Evolutionary conservation across 257 asterid species (phyloP).

Genomic region (Ophiorrhiza pumila): DNA sequence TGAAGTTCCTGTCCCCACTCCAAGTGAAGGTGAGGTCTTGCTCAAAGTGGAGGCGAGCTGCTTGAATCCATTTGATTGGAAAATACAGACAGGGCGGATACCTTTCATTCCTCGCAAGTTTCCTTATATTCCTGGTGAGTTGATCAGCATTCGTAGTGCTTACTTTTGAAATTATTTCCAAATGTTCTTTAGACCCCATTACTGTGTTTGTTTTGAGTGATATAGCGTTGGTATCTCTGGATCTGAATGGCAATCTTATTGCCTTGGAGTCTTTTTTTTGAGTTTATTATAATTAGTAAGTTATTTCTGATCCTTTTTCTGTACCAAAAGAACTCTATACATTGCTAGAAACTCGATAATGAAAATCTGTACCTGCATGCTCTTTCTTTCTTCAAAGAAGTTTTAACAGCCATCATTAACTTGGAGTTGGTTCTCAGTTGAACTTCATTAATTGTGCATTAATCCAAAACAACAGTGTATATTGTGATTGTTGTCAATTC

Average conservation of each 20-base stretch:
- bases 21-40: constrained; percentile 56
- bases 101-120: constrained; percentile 47
- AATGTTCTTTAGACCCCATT: background rate
- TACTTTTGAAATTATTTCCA: background rate
- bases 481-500: background rate
- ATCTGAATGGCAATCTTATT: constrained; percentile 12
- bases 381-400: too few species aligned
- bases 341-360: background rate
- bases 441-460: background rate
- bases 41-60: constrained; percentile 66
- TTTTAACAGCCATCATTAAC: background rate
- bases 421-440: background rate
- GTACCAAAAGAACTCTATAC: background rate
- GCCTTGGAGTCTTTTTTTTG: background rate
- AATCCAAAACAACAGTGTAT: background rate
- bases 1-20: constrained; percentile 56
- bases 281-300: background rate
- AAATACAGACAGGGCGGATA: constrained; percentile 52
- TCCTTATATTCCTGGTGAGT: constrained; percentile 58
- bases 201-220: background rate
- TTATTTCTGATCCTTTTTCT: background rate
- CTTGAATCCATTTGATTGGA: constrained; percentile 68
- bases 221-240: background rate
- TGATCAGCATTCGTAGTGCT: background rate
- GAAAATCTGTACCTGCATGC: background rate